Evolutionary conservation across 1,284 basidiomycete species (phyloP).

Genomic region (Pisolithus thermaeus): DNA sequence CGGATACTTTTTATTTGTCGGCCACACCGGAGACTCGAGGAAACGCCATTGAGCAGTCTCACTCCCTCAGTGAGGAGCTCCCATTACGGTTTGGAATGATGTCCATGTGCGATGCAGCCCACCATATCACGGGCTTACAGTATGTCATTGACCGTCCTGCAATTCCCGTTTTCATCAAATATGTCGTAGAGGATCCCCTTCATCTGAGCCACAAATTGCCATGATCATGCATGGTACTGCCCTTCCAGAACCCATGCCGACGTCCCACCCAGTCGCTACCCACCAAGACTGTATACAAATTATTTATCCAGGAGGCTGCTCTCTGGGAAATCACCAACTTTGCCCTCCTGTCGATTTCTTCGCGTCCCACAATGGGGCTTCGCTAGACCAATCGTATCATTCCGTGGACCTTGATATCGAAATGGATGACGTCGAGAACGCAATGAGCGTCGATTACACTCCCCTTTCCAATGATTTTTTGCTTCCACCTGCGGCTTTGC

Average conservation of each 20-base stretch:
- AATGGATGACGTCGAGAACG: no score
- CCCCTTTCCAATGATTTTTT: no score
- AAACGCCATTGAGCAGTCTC: background rate
- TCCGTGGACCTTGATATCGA: no score
- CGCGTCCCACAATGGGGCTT: no score
- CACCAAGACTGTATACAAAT: no score
- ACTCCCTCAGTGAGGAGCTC: background rate
- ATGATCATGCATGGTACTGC: background rate
- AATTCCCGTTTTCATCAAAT: background rate
- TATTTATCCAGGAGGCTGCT: no score
- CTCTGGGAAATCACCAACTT: no score
- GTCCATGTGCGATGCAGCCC: background rate
- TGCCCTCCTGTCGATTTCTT: no score
- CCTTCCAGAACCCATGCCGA: no score
- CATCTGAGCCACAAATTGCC: background rate
- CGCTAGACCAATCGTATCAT: no score
- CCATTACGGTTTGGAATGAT: background rate
- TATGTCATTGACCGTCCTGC: background rate
- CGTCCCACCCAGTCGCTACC: no score
- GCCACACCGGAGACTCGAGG: background rate
- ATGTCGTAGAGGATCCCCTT: background rate
- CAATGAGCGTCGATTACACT: no score
- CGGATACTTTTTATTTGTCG: background rate
- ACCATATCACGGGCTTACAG: background rate
- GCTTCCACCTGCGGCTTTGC: background rate